phyloP scores from a whole-genome alignment of 495 filamentous ascomycete genomes.

The Neurospora discreta region DNA sequence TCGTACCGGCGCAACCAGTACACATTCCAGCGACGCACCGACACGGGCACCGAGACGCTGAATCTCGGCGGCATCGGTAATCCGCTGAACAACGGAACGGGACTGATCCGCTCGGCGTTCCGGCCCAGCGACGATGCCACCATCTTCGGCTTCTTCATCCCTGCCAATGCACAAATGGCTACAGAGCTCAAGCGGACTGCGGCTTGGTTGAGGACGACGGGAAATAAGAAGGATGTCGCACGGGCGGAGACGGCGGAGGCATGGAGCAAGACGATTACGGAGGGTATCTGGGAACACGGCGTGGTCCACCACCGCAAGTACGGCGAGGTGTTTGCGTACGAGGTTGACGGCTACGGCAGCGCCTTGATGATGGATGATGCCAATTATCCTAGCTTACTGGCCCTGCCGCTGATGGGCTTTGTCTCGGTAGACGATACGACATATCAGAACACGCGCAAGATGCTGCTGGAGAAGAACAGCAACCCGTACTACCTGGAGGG shows the following conservation, averaged over 20 bases:
- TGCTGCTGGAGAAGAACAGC: slow-evolving; percentile 65
- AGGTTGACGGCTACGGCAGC: slow-evolving; percentile 93
- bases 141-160: slow-evolving; percentile 90
- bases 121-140: slow-evolving; percentile 97
- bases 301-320: slow-evolving; percentile 74
- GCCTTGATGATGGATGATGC: slow-evolving; percentile 94
- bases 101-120: slow-evolving; percentile 84
- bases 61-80: slow-evolving; percentile 77
- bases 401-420: slow-evolving; percentile 82
- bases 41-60: slow-evolving; percentile 80
- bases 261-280: slow-evolving; percentile 58
- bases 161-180: slow-evolving; percentile 91
- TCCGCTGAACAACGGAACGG: slow-evolving; percentile 73
- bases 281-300: slow-evolving; percentile 80
- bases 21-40: slow-evolving; percentile 73
- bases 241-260: slow-evolving; percentile 44
- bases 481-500: slow-evolving; percentile 90
- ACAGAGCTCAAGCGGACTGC: slow-evolving; percentile 77
- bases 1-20: slow-evolving; percentile 63
- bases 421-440: slow-evolving; percentile 50
- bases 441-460: slow-evolving; percentile 85
- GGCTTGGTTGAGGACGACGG: slow-evolving; percentile 49
- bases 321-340: slow-evolving; percentile 88
- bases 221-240: slow-evolving; percentile 30
- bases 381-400: slow-evolving; percentile 83